A percentile compares a stretch with the other conserved stretches of the same genome.
These are phyloP conservation scores for Rhytidhysteron rufulum DNA, from an alignment of 2,329 filamentous ascomycete genomes.

Conservation along the genomic window DNA sequence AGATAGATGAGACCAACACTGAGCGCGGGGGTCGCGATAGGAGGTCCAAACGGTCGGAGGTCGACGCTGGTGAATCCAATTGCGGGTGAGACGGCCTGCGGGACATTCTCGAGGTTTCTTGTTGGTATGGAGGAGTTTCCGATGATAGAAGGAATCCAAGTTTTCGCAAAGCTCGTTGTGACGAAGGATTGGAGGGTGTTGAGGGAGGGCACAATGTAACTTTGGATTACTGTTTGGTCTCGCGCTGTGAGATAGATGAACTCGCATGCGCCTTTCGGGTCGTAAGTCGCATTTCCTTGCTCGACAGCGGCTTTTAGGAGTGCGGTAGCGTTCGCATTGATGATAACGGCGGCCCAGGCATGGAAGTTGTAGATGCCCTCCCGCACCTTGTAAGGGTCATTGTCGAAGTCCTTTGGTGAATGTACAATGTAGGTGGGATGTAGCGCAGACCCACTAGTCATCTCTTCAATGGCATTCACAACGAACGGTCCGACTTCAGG, in stretches of 20 bases:
- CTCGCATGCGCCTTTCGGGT: slow-evolving; percentile 57
- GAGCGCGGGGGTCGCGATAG: slow-evolving; percentile 53
- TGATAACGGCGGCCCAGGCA: slow-evolving; percentile 57
- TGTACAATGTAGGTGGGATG: slow-evolving; percentile 49
- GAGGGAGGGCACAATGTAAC: slow-evolving; percentile 52
- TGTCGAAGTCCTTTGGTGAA: slow-evolving; percentile 48
- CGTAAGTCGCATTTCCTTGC: slow-evolving; percentile 56
- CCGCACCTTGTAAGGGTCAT: slow-evolving; percentile 55
- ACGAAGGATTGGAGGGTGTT: slow-evolving; percentile 43
- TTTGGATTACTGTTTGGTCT: slow-evolving; percentile 51
- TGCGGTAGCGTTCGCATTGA: slow-evolving; percentile 60
- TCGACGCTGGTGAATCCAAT: slow-evolving; percentile 55
- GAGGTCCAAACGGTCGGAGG: slow-evolving; percentile 56
- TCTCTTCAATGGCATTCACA: slow-evolving; percentile 40
- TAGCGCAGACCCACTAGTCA: slow-evolving; percentile 34
- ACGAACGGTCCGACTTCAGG: slow-evolving; percentile 56
- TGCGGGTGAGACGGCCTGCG: slow-evolving; percentile 53
- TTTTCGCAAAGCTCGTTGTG: slow-evolving; percentile 45
- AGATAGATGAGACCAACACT: slow-evolving; percentile 63
- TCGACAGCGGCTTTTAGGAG: slow-evolving; percentile 52
- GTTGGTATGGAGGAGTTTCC: slow-evolving; percentile 20
- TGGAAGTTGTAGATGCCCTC: slow-evolving; percentile 57
- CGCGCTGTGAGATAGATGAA: slow-evolving; percentile 55
- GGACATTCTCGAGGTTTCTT: slow-evolving; percentile 40
- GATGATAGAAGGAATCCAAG: slow-evolving; percentile 36